These are phyloP conservation scores for Russula olivacea DNA, from an alignment of 768 basidiomycete species.

Conservation along the genomic window DNA sequence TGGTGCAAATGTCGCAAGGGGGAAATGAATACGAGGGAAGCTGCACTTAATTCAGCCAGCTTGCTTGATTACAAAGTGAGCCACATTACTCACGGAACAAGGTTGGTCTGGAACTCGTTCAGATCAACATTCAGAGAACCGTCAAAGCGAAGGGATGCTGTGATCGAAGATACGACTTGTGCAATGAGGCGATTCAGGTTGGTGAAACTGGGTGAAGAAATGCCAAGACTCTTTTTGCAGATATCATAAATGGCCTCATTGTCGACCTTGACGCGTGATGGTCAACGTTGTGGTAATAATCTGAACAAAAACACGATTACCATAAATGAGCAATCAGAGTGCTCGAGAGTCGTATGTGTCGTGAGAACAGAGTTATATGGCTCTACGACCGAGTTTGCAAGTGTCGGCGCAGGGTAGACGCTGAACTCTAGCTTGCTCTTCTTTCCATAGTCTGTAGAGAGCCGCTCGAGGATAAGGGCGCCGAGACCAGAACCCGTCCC, in stretches of 20 bases:
- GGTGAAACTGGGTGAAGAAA: constrained; percentile 53
- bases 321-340: constrained; percentile 99
- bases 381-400: constrained; percentile 95
- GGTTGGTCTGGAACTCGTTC: constrained; percentile 69
- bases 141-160: constrained; percentile 53
- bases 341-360: constrained; percentile 97
- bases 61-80: constrained; percentile 16
- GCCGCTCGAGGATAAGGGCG: constrained; percentile 92
- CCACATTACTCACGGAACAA: constrained; percentile 43
- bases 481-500: constrained; percentile 99
- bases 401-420: constrained; percentile 91
- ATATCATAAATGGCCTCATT: constrained; percentile 70
- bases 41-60: constrained; percentile 27
- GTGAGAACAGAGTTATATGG: constrained; percentile 98
- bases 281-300: not conserved
- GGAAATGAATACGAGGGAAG: constrained; percentile 65
- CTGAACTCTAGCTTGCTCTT: constrained; percentile 99
- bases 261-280: constrained; percentile 35
- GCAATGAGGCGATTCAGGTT: constrained; percentile 65
- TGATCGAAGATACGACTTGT: constrained; percentile 50
- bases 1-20: constrained; percentile 59
- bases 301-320: constrained; percentile 34
- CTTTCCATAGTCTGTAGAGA: constrained; percentile 98
- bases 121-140: constrained; percentile 63
- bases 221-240: constrained; percentile 51